Base-by-base conservation (phyloP, 345 rosid species). In the Pelargonium nanum region DNA sequence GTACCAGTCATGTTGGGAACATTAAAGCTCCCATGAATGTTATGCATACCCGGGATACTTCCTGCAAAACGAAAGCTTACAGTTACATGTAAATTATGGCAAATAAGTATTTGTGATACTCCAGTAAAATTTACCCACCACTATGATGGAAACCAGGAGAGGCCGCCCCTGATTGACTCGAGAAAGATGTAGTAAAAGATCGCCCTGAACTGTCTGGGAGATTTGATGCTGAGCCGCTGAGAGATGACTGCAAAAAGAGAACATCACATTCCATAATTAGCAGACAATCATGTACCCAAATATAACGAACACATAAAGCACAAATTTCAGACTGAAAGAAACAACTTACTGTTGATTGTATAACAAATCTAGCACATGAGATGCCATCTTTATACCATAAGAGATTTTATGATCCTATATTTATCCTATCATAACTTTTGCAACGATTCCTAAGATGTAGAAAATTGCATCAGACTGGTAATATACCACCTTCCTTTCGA, bases 121-220 rank as follows among this genome's bases (percentile, higher is more conserved):
- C 48, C 48, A 40, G 48, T 40, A 9, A 40, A 6, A 48, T 20
- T 17, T 50, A 72, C 81, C 55, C 72, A 87, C 92, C 96, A 28
- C 67, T 69, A 68, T 86, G 93, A 83, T 82, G 93, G 69, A 78
- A 87, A 75, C 74, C 80, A 55, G 98, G 92, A 57, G 98, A 86
- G 3, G 84, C 92, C 6, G 82, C 91, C 66, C 96, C 98, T 70
- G 97, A 84, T 71, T 87, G 99, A 72, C 88, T 90, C 64, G 99
- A 85, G 77, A 84, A 93, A 55, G 97, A 93, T 73, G 90, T 30
- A 3, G 86, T 53, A 70, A 85, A 89, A 57, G 95, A 83, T 53
- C 95, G 83, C 55, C 83, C 97, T 0, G 85, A 79, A 4, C 81
- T 75, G 57, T 93, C 99, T 63, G 81, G 88, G 71, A 93, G 79